Percentiles rank a stretch among this genome's conserved stretches.
Evolutionary conservation across 306 rosid species (phyloP).

Genomic region (Lathyrus tuberosus): DNA sequence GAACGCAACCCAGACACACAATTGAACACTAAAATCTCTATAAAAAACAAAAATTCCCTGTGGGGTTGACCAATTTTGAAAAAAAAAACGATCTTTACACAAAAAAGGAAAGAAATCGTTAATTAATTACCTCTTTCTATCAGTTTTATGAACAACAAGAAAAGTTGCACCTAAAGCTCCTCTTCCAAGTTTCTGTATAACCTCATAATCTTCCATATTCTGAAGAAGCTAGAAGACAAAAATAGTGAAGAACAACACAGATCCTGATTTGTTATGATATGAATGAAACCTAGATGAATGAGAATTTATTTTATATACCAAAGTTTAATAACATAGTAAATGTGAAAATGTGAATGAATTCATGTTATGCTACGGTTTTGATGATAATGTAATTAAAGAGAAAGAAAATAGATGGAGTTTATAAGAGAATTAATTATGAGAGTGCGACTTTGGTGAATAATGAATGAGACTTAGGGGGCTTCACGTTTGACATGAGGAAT

Average conservation of each 20-base stretch:
- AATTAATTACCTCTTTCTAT: constrained; percentile 62
- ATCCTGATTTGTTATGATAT: constrained; percentile 42
- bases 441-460: constrained; percentile 26
- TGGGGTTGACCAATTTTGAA: constrained; percentile 25
- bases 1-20: neutral
- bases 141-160: constrained; percentile 73
- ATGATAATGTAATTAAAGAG: constrained; percentile 15
- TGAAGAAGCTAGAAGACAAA: constrained; percentile 51
- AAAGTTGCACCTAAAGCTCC: constrained; percentile 83
- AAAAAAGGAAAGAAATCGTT: neutral
- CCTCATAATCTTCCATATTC: constrained; percentile 75
- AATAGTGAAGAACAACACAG: constrained; percentile 37
- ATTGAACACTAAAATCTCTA: constrained; percentile 27
- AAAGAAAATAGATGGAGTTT: neutral
- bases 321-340: neutral
- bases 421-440: constrained; percentile 41
- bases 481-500: constrained; percentile 43
- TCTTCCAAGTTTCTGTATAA: constrained; percentile 81
- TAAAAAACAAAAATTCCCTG: constrained; percentile 27
- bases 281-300: constrained; percentile 38
- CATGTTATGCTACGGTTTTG: neutral
- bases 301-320: neutral
- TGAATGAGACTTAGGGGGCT: constrained; percentile 47
- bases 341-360: constrained; percentile 19
- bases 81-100: constrained; percentile 32